Percentiles rank a stretch among this genome's conserved stretches.
Conservation (phyloP, 805 yeast genomes). For the Candida corydali region DNA sequence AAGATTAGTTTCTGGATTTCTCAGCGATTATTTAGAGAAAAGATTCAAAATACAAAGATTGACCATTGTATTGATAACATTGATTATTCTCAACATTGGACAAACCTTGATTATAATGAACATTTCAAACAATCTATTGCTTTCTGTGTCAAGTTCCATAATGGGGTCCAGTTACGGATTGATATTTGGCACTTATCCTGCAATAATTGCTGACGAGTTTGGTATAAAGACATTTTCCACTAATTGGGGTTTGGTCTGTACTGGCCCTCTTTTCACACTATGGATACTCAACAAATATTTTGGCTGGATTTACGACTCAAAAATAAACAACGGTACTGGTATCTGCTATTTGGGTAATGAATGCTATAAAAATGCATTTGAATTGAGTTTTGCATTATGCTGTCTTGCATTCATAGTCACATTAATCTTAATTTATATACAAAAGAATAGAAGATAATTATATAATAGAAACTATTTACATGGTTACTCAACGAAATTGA, state of each 20-base stretch:
- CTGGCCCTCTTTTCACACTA: slow-evolving; percentile 61
- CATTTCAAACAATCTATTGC: slow-evolving; percentile 24
- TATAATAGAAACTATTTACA: background rate
- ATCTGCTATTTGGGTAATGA: slow-evolving; percentile 33
- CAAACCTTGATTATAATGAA: slow-evolving; percentile 32
- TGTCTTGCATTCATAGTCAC: slow-evolving; percentile 5
- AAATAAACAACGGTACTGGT: slow-evolving; percentile 36
- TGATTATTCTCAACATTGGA: slow-evolving; percentile 29
- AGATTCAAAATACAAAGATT: slow-evolving; percentile 52
- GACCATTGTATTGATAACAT: slow-evolving; percentile 57
- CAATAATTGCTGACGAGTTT: slow-evolving; percentile 67
- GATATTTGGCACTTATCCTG: slow-evolving; percentile 70
- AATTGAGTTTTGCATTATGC: slow-evolving; percentile 26
- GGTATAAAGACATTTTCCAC: slow-evolving; percentile 68
- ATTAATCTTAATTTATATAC: background rate
- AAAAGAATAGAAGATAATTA: background rate
- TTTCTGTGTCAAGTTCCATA: slow-evolving; percentile 48
- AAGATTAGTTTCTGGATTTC: slow-evolving; percentile 58
- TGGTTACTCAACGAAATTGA: slow-evolving; percentile 34
- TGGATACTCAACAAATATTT: slow-evolving; percentile 51
- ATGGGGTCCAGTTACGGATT: slow-evolving; percentile 69
- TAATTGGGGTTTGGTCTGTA: slow-evolving; percentile 70
- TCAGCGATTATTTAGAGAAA: slow-evolving; percentile 57
- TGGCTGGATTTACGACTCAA: slow-evolving; percentile 50
- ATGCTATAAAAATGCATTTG: slow-evolving; percentile 36